phyloP scores from a whole-genome alignment of 176 grass and related monocot species.

The Musa acuminata region DNA sequence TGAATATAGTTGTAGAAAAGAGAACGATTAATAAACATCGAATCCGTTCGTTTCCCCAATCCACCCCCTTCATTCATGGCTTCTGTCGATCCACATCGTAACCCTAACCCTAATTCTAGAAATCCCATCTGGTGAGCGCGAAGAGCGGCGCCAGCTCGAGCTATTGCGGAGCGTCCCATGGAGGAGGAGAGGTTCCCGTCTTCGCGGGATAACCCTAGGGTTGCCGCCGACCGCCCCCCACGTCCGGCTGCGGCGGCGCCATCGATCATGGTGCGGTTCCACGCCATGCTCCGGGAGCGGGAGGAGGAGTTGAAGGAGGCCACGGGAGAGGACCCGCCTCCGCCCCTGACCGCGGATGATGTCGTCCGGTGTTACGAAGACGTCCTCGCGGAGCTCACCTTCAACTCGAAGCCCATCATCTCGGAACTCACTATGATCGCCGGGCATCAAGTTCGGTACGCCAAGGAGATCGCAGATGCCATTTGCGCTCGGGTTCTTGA shows the following conservation, averaged over 20 bases:
- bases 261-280: constrained; percentile 44
- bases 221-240: neutral
- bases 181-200: constrained; percentile 9
- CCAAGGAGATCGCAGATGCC: constrained; percentile 9
- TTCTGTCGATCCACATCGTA: neutral
- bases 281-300: constrained; percentile 49
- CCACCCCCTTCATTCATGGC: neutral
- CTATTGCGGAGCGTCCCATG: neutral
- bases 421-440: constrained; percentile 11
- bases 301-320: constrained; percentile 25
- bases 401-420: constrained; percentile 99
- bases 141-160: neutral
- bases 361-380: constrained; percentile 11
- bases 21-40: neutral
- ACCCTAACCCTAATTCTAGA: constrained; percentile 24
- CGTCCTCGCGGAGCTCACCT: constrained; percentile 46
- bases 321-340: constrained; percentile 14
- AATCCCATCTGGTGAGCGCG: constrained; percentile 23
- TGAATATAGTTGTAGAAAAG: neutral
- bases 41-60: neutral
- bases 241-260: neutral
- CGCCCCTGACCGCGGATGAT: neutral
- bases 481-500: constrained; percentile 15
- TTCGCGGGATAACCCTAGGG: constrained; percentile 22
- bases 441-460: constrained; percentile 2